Conservation (phyloP, 1,284 basidiomycete species). For the Mrakiaceae sp. region DNA sequence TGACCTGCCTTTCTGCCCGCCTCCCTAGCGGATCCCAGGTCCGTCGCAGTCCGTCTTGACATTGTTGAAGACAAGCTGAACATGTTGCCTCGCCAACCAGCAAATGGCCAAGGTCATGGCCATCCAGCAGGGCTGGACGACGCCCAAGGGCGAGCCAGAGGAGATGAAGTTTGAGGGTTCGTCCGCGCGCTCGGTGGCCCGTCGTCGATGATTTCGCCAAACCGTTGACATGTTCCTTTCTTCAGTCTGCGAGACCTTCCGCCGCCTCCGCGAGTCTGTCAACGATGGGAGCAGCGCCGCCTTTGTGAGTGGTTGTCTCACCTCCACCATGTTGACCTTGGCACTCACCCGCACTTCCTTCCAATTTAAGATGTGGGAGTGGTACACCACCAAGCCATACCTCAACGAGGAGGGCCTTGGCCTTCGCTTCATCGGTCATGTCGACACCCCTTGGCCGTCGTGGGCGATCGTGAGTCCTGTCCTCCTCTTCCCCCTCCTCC, state of each 20-base stretch:
- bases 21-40: constrained; percentile 23
- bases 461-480: constrained; percentile 63
- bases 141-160: constrained; percentile 39
- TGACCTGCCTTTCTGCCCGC: not conserved
- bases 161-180: constrained; percentile 64
- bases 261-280: constrained; percentile 76
- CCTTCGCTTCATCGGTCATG: constrained; percentile 51
- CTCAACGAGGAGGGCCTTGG: constrained; percentile 44
- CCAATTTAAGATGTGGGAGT: constrained; percentile 61
- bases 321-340: not conserved
- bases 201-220: too few species aligned
- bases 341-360: not conserved
- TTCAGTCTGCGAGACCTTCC: constrained; percentile 78
- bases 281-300: constrained; percentile 49
- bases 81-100: constrained; percentile 37
- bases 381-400: constrained; percentile 95
- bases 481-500: constrained; percentile 50
- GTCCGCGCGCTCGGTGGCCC: constrained; percentile 10
- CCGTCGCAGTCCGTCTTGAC: not conserved
- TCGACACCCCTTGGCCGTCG: constrained; percentile 87
- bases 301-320: constrained; percentile 6
- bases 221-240: not conserved
- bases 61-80: not conserved
- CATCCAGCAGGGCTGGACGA: constrained; percentile 64
- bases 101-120: constrained; percentile 95